phyloP scores from a whole-genome alignment of 257 asterid species.

The Nicotiana obtusifolia region DNA sequence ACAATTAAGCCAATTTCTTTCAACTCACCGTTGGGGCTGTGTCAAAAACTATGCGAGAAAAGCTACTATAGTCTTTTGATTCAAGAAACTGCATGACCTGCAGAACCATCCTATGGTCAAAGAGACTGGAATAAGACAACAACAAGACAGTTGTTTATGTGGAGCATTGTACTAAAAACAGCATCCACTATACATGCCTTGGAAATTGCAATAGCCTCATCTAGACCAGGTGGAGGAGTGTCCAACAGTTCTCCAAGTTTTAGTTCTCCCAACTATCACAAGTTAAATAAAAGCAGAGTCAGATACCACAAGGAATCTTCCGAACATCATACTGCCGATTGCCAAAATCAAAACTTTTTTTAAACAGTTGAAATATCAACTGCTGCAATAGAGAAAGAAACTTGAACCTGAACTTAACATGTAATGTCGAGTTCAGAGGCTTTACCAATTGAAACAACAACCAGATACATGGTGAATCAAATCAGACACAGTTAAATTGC shows the following conservation, averaged over 20 bases:
- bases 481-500: not conserved
- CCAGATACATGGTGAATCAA: not conserved
- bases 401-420: not conserved
- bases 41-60: conserved; percentile 62
- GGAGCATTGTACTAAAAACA: not conserved
- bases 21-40: conserved; percentile 72
- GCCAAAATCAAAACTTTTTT: not conserved
- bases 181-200: conserved; percentile 31
- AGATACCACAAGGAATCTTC: not conserved
- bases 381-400: not conserved
- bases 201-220: conserved; percentile 71
- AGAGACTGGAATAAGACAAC: not conserved
- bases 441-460: not conserved
- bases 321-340: not conserved
- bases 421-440: not conserved
- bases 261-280: conserved; percentile 50
- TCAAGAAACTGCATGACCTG: conserved; percentile 71
- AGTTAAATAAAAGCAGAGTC: not conserved
- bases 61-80: conserved; percentile 45
- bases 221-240: conserved; percentile 69
- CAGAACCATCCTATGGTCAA: conserved; percentile 14
- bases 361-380: not conserved
- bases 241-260: conserved; percentile 72
- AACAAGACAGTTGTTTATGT: not conserved
- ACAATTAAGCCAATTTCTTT: not conserved